Base-by-base conservation (phyloP, 345 rosid species). In the Conringia planisiliqua region DNA sequence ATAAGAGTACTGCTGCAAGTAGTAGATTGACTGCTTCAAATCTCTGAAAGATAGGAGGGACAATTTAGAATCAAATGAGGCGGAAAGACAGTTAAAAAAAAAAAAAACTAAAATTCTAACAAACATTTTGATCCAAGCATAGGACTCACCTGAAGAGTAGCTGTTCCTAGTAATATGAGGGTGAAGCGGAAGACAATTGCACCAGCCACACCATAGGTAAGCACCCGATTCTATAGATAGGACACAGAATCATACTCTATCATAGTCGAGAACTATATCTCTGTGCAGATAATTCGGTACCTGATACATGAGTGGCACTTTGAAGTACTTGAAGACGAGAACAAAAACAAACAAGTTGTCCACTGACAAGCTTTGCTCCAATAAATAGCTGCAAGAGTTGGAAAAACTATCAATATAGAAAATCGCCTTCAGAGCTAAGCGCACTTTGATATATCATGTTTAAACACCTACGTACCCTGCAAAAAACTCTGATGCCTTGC, bases 361-460 rank as follows among this genome's bases (percentile, higher is more conserved):
- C 62, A 94, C 98, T 1, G 98, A 94, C 83, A 91, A 87, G 79
- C 97, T 94, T 83, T 94, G 96, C 90, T 94, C 97, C 88, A 94
- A 80, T 62, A 94, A 66, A 64, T 94, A 94, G 78, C 98, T 94
- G 90, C 80, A 86, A 83, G 47, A 71, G 54, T 44, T 58, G 52
- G 52, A 30, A 80, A 32, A 16, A 17, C 16, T 36, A 70, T 36
- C 16, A 57, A 66, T 0, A 4, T 4, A 1, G 5, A 5, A 30
- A 32, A 47, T 48, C 22, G 9, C 60, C 11, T 54, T 29, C 10
- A 39, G 44, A 63, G 27, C 30, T 39, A 48, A 47, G 24, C 42
- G 27, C 65, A 36, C 16, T 18, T 39, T 2, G 4, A 70, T 5
- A 22, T 6, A 73, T 33, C 47, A 60, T 62, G 62, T 14, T 0